These are phyloP conservation scores for Rhododendron mucronatum DNA, from an alignment of 148 eudicot genomes.

Conservation along the genomic window DNA sequence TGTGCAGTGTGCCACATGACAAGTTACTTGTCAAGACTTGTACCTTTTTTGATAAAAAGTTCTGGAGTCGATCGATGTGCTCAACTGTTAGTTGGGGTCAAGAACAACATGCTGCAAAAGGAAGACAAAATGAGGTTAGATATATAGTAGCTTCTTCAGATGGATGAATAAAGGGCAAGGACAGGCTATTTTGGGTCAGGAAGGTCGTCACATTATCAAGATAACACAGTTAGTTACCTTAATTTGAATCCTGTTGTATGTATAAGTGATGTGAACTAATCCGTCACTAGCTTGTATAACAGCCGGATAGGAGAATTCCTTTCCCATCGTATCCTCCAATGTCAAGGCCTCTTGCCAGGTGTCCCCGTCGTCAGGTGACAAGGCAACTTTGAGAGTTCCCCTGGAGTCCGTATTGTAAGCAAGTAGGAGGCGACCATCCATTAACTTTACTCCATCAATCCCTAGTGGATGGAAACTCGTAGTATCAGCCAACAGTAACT, in stretches of 20 bases:
- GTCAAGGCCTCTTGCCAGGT: slow-evolving; percentile 75
- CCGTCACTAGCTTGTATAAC: slow-evolving; percentile 76
- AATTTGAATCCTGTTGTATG: slow-evolving; percentile 80
- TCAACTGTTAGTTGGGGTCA: slow-evolving; percentile 18
- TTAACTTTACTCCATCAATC: slow-evolving; percentile 82
- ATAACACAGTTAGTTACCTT: slow-evolving; percentile 39
- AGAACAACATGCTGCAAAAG: slow-evolving; percentile 42
- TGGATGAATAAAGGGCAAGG: background rate
- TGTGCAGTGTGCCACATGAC: background rate
- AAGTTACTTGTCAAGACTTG: background rate
- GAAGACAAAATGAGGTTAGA: background rate
- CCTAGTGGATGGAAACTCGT: slow-evolving; percentile 36
- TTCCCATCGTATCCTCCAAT: slow-evolving; percentile 57
- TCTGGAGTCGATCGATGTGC: background rate
- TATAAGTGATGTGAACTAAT: slow-evolving; percentile 80
- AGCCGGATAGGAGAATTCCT: slow-evolving; percentile 96
- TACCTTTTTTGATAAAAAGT: background rate
- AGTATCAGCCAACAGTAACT: slow-evolving; percentile 9
- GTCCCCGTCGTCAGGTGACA: slow-evolving; percentile 67
- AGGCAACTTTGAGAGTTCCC: slow-evolving; percentile 51
- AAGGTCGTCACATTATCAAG: background rate
- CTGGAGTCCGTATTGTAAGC: slow-evolving; percentile 84
- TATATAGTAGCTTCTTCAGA: background rate
- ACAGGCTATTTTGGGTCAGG: background rate
- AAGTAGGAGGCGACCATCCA: slow-evolving; percentile 70